Conservation (phyloP, 805 yeast species). For the Danielozyma ontarioensis region DNA sequence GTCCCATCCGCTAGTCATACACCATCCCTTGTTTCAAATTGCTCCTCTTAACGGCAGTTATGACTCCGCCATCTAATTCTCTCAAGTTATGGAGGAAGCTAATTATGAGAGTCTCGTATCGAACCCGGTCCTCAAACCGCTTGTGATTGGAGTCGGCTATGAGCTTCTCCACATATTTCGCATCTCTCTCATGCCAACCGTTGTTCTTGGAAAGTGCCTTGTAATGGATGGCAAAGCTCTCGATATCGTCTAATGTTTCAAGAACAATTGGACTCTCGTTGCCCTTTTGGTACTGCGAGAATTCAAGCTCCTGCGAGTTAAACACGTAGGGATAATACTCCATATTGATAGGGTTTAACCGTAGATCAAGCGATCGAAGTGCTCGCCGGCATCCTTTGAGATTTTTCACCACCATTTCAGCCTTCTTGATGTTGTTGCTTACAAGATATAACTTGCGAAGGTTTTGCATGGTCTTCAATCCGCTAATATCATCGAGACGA, state of each 20-base stretch:
- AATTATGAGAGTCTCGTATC: constrained; percentile 31
- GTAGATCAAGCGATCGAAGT: constrained; percentile 39
- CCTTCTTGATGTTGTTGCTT: constrained; percentile 39
- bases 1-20: too few relatives aligned
- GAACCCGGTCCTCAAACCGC: constrained; percentile 17
- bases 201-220: constrained; percentile 31
- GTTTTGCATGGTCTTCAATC: constrained; percentile 26
- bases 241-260: constrained; percentile 47
- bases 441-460: constrained; percentile 38
- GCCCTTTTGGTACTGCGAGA: too few relatives aligned
- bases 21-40: too few relatives aligned
- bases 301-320: constrained; percentile 38
- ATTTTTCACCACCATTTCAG: constrained; percentile 27
- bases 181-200: constrained; percentile 39
- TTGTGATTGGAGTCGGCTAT: constrained; percentile 11
- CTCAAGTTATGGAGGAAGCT: constrained; percentile 27
- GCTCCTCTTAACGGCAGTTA: constrained; percentile 14
- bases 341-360: constrained; percentile 45
- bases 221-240: constrained; percentile 45
- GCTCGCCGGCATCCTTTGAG: constrained; percentile 24
- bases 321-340: constrained; percentile 51
- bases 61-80: constrained; percentile 32
- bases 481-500: constrained; percentile 29
- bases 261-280: constrained; percentile 32
- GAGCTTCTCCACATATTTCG: constrained; percentile 20